These are phyloP conservation scores for Thermoascus crustaceus DNA, from an alignment of 2,329 filamentous ascomycete species.

Conservation along the genomic window DNA sequence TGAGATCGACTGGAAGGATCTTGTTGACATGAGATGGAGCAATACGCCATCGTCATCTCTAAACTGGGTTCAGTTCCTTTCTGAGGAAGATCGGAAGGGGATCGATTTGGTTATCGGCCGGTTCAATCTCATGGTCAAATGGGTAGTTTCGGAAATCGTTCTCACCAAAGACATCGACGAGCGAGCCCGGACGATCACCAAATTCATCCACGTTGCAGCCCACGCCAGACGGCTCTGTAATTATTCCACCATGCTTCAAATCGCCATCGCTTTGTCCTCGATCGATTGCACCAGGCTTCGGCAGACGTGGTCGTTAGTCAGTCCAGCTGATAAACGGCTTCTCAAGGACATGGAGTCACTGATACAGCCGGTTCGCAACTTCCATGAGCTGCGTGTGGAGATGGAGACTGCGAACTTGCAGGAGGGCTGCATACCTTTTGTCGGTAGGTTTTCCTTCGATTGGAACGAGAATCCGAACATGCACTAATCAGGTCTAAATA, in stretches of 20 bases:
- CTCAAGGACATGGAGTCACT: conserved; percentile 53
- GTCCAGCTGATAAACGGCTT: conserved; percentile 44
- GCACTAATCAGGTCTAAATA: conserved; percentile 12
- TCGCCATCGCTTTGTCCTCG: conserved; percentile 54
- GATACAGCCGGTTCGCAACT: conserved; percentile 56
- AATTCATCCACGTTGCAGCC: conserved; percentile 56
- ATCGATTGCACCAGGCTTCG: conserved; percentile 50
- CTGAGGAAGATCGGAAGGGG: conserved; percentile 46
- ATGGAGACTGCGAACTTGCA: conserved; percentile 55
- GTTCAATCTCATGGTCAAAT: conserved; percentile 61
- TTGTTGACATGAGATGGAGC: conserved; percentile 57
- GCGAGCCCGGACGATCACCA: conserved; percentile 52
- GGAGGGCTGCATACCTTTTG: conserved; percentile 58
- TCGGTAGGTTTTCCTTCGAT: conserved; percentile 44
- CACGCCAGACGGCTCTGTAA: conserved; percentile 53
- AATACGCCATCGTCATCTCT: conserved; percentile 44
- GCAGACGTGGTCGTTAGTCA: conserved; percentile 52
- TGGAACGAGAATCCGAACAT: background rate
- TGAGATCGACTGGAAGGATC: conserved; percentile 59
- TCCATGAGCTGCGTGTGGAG: conserved; percentile 53
- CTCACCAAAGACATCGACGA: conserved; percentile 51
- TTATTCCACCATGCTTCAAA: conserved; percentile 59
- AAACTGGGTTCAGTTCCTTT: conserved; percentile 57
- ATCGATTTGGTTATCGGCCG: conserved; percentile 58
- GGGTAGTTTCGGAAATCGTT: conserved; percentile 55